phyloP scores from a whole-genome alignment of 1,284 basidiomycete genomes.

The Tetrapyrgos nigripes region DNA sequence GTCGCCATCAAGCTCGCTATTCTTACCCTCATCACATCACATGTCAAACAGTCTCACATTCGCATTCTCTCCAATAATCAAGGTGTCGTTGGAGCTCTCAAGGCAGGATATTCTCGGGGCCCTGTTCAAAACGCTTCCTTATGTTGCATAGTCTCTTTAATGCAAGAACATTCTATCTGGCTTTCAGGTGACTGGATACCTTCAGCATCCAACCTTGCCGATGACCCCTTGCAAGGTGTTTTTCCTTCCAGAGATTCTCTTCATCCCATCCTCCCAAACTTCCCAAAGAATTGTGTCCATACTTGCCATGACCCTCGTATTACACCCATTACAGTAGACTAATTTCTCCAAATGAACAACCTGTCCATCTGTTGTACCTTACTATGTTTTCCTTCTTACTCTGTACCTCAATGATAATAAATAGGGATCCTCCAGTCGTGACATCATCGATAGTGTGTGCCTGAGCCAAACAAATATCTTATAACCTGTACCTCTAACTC shows the following conservation, averaged over 20 bases:
- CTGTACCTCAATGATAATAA: too few species aligned
- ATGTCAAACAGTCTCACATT: slow-evolving; percentile 22
- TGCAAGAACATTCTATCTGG: slow-evolving; percentile 26
- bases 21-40: too few species aligned
- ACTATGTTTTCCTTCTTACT: too few species aligned
- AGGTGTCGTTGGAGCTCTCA: slow-evolving; percentile 37
- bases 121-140: slow-evolving; percentile 33
- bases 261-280: slow-evolving; percentile 5
- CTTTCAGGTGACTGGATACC: slow-evolving; percentile 31
- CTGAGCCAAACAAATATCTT: too few species aligned
- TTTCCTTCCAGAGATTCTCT: neutral
- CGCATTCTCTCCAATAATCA: slow-evolving; percentile 38
- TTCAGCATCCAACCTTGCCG: slow-evolving; percentile 33
- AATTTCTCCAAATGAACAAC: too few species aligned
- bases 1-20: too few species aligned
- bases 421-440: too few species aligned
- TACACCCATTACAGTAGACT: too few species aligned
- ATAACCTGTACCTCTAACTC: too few species aligned
- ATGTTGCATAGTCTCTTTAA: slow-evolving; percentile 25
- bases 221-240: slow-evolving; percentile 32
- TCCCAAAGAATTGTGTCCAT: slow-evolving; percentile 1
- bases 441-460: too few species aligned
- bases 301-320: too few species aligned
- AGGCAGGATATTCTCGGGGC: slow-evolving; percentile 27
- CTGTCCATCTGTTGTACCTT: too few species aligned